Evolutionary conservation across 176 grass and related monocot species (phyloP).

Genomic region (Zoysia pacifica): DNA sequence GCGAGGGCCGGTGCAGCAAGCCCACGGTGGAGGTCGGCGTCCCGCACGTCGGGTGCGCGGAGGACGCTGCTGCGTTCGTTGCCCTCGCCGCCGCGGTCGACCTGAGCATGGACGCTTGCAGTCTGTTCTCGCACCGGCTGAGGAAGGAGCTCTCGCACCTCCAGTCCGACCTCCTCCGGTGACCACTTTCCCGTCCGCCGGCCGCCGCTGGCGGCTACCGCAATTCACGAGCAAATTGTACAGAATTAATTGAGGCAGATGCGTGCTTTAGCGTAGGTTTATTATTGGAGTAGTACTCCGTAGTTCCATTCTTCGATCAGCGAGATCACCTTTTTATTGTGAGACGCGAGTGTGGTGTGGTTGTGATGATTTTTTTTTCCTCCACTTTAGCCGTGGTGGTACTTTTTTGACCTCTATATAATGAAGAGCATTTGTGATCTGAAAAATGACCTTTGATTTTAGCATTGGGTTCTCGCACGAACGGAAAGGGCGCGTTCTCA

Average conservation of each 20-base stretch:
- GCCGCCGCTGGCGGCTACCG: no score
- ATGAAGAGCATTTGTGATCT: slow-evolving; percentile 37
- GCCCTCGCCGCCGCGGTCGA: slow-evolving; percentile 85
- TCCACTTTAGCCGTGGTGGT: background rate
- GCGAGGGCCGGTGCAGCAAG: slow-evolving; percentile 63
- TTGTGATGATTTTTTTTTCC: slow-evolving; percentile 28
- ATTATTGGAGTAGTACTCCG: slow-evolving; percentile 7
- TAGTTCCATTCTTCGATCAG: slow-evolving; percentile 32
- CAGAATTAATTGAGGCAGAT: slow-evolving; percentile 45
- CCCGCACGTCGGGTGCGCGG: slow-evolving; percentile 71
- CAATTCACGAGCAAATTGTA: slow-evolving; percentile 37
- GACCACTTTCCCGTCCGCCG: slow-evolving; percentile 2
- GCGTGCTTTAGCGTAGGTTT: slow-evolving; percentile 7
- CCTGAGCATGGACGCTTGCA: slow-evolving; percentile 96
- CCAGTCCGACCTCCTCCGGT: slow-evolving; percentile 49
- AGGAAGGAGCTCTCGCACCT: slow-evolving; percentile 73
- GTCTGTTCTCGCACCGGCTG: slow-evolving; percentile 85
- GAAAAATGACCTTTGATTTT: background rate
- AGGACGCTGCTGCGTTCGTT: slow-evolving; percentile 93
- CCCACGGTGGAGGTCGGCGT: slow-evolving; percentile 79
- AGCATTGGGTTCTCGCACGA: background rate
- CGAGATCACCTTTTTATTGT: slow-evolving; percentile 21
- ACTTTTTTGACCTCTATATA: slow-evolving; percentile 9
- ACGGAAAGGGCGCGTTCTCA: background rate
- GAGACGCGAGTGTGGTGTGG: slow-evolving; percentile 10